Evolutionary conservation across 2,329 filamentous ascomycete genomes (phyloP), one percentile per base, ranked within the genome.

Genomic region (Epichloe elymi): DNA sequence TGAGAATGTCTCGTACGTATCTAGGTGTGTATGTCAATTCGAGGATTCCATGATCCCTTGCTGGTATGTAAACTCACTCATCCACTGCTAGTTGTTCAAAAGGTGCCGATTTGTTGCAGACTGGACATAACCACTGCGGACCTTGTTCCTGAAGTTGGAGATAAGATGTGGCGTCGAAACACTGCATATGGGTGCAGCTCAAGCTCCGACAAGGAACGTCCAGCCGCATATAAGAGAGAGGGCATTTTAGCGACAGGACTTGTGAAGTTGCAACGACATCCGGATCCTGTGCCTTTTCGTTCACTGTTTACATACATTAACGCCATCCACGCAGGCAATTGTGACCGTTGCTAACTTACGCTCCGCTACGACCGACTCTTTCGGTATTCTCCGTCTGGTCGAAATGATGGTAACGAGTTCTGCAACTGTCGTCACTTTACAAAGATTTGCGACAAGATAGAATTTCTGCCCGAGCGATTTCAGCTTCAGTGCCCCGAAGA

Each of bases 91-190:
- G 71, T 46, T 79, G 82, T 48, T 91, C 85, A 65, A 88, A 98
- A 0, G 83, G 80, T 2, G 89, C 83, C 0, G 79, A 69, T 61
- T 90, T 94, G 67, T 85, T 91, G 71, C 93, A 98, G 20, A 96
- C 84, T 0, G 93, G 93, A 61, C 93, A 98, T n/a, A 82, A 75
- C 93, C 93, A 98, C 17, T 93, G 94, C 0, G 93, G 93, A 0
- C 88, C 91, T 70, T 98, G 93, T 64, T 97, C 89, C 64, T 97
- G 91, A 30, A 98, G 71, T 60, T 95, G 88, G 19, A 98, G 75
- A 63, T 96, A 98, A 2, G 88, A 94, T 3, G 81, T 84, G 3
- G 86, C 91, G 65, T 98, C 93, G 59, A 97, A 98, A 64, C 93
- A 98, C 63, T 95, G 88, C 26, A 93, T 86, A 65, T 98, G 93